A percentile compares a stretch with the other conserved stretches of the same genome.
Conservation (phyloP, 2,329 filamentous ascomycete species). For the Aspergillus flavus region DNA sequence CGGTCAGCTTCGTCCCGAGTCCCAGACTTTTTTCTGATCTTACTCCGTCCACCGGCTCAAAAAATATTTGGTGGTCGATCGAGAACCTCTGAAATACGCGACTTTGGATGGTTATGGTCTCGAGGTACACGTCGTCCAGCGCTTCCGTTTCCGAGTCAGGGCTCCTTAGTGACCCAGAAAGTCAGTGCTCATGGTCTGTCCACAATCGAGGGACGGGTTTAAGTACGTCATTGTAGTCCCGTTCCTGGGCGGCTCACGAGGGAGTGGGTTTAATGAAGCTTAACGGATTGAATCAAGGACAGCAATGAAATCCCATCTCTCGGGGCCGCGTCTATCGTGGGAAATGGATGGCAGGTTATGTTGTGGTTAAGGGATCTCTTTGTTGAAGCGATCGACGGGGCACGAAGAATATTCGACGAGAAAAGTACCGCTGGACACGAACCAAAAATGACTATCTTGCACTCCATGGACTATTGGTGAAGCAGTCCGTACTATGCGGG, state of each 20-base stretch:
- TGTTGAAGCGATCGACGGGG: constrained; percentile 31
- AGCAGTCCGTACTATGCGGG: constrained; percentile 25
- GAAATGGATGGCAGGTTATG: constrained; percentile 20
- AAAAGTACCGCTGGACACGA: constrained; percentile 24
- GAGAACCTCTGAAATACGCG: constrained; percentile 70
- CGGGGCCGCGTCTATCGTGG: constrained; percentile 7
- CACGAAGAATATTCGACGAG: constrained; percentile 19
- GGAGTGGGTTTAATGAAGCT: not conserved
- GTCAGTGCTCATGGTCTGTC: constrained; percentile 28
- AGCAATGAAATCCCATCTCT: constrained; percentile 6
- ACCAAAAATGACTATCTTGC: constrained; percentile 26
- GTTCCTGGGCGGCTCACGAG: not conserved
- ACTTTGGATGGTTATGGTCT: constrained; percentile 63
- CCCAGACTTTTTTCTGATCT: constrained; percentile 4
- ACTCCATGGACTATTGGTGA: constrained; percentile 26
- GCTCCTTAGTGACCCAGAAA: constrained; percentile 34
- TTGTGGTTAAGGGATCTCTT: constrained; percentile 21
- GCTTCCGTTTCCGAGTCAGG: constrained; percentile 50
- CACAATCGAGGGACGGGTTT: constrained; percentile 12
- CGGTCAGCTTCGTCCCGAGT: constrained; percentile 17
- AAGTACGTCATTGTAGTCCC: constrained; percentile 35
- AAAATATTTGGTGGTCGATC: constrained; percentile 65
- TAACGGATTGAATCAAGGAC: constrained; percentile 6
- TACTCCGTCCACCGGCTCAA: constrained; percentile 73
- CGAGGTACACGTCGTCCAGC: constrained; percentile 61